Evolutionary conservation across 495 filamentous ascomycete species (phyloP), one percentile per base, ranked within the genome.

Genomic region (Pyrenopolyporus hunteri): DNA sequence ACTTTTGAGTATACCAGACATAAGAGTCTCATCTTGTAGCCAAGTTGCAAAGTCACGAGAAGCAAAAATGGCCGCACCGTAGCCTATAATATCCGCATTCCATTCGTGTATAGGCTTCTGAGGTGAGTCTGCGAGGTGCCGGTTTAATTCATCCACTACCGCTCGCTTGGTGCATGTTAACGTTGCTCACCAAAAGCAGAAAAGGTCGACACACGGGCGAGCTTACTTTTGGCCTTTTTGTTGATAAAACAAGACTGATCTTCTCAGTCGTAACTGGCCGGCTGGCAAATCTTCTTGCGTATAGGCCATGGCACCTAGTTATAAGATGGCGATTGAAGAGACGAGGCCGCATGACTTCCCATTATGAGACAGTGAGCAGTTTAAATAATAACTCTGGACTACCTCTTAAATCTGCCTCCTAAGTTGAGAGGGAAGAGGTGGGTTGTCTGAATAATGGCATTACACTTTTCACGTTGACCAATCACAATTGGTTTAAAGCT

Each of bases 1-100:
- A 19, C 55, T 31, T 28, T 23, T 20, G 6, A 80, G 61, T 6
- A 80, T 29, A 3, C 33, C 17, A 1, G 67, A 55, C 14, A 80
- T 57, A 13, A 79, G 79, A 19, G 13, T 48, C 6, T 70, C 53
- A 44, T 79, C 76, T 20, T 76, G 50, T 19, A 78, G 37, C 74
- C 74, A 78, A 31, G 61, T 48, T n/a, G 71, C 68, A 9, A 78
- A 66, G 13, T 69, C 28, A 25, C 44, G 59, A 33, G 76, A 76
- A 16, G 68, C 68, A 17, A 80, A 60, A 4, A 80, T 57, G 20
- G 77, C 71, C 2, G 66, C 70, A 17, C 57, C 71, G 57, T 69
- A 11, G 32, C 49, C 25, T 3, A 16, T 10, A 48, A 31, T 10
- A 23, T 53, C 32, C 9, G 1, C 33, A 32, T 26, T 19, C 7